Conservation (phyloP, 1,139 yeast genomes). For the Groenewaldozyma sp. region DNA sequence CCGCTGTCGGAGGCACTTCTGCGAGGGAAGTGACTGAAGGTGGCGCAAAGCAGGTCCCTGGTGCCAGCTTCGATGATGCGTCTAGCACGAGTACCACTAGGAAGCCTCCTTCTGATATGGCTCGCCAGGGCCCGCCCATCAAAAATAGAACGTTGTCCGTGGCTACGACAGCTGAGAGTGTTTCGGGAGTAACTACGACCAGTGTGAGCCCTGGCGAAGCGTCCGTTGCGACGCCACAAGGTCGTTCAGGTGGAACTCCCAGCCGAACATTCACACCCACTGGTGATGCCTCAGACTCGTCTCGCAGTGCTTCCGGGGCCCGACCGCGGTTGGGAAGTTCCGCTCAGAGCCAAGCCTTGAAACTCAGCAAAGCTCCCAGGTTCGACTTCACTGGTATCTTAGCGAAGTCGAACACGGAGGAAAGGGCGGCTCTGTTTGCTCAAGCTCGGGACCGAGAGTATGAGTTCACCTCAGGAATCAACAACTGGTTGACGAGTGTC, state of each 20-base stretch:
- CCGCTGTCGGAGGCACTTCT: background rate
- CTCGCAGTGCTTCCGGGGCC: background rate
- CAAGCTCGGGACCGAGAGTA: conserved; percentile 23
- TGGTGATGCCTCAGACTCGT: background rate
- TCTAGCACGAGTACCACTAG: background rate
- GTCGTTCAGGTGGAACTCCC: conserved; percentile 3
- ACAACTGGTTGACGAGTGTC: conserved; percentile 25
- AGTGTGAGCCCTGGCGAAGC: background rate
- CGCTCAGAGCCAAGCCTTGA: conserved; percentile 5
- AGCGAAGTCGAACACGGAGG: conserved; percentile 21
- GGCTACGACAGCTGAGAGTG: background rate
- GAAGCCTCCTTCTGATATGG: conserved; percentile 1
- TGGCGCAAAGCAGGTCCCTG: background rate
- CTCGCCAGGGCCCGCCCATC: conserved; percentile 1
- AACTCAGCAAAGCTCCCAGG: conserved; percentile 26
- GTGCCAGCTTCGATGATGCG: background rate
- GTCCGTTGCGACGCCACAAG: background rate
- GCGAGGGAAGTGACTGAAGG: too few relatives aligned
- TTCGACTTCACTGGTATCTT: conserved; percentile 29
- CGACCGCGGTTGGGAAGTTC: conserved; percentile 1
- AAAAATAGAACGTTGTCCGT: background rate
- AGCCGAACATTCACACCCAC: conserved; percentile 1
- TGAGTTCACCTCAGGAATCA: conserved; percentile 29
- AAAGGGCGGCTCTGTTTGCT: conserved; percentile 23
- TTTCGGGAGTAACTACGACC: background rate